Evolutionary conservation across 768 basidiomycete genomes (phyloP), one percentile per base, ranked within the genome.

Genomic region (Suillus occidentalis): DNA sequence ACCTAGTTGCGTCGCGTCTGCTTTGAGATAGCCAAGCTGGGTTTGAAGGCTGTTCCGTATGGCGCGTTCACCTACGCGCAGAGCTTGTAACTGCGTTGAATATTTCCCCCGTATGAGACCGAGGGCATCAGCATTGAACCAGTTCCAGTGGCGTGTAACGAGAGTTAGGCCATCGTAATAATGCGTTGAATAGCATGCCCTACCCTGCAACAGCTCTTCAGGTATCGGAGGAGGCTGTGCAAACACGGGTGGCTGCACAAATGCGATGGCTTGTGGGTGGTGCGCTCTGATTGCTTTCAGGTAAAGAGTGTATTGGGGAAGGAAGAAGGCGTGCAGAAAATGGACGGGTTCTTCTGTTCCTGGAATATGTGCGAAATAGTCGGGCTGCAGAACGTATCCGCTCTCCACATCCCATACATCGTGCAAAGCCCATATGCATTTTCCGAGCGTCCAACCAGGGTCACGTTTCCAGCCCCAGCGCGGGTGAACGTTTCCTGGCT

Each of bases 81-180:
- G 86, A 1, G 92, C 92, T 58, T 88, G 85, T 9, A 93, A 67
- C 2, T 86, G 81, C 60, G 81, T 83, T 13, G 81, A 80, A 72
- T 97, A 91, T 70, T 91, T 91, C 10, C 94, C 93, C 22, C 97
- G 81, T 40, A 99, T 76, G n/a, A 99, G 73, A 1, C 97, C 97
- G 0, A 99, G 79, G 1, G 96, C 95, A 76, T 99, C 95, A 2
- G 94, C 95, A 70, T 98, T 98, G 83, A 94, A 91, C 89, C 90
- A 90, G 73, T 95, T 90, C 94, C 92, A 95, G 71, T 95, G 93
- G 42, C 93, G 83, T 40, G 92, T 92, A n/a, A 99, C 81, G 49
- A 99, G 85, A 0, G 97, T 99, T 47, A 98, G 80, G 1, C 96
- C 96, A 70, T 99, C 96, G 72, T 98, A 99, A 75, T 95, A 99